Conservation (phyloP, 2,329 filamentous ascomycete species). For the Cercospora sesami region DNA sequence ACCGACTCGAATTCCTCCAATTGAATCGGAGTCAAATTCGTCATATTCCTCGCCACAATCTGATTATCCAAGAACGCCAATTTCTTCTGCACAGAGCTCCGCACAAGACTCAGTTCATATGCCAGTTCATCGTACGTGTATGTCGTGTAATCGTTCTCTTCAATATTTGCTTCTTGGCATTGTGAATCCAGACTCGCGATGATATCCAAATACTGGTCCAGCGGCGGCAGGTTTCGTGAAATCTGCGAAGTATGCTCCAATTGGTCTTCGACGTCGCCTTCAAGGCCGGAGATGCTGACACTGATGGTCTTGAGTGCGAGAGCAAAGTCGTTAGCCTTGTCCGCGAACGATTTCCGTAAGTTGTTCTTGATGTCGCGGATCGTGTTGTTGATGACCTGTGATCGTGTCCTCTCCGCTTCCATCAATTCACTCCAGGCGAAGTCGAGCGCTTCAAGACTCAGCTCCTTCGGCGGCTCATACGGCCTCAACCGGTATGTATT, state of each 20-base stretch:
- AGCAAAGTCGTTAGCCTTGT: conserved; percentile 98
- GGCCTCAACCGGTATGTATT: conserved; percentile 89
- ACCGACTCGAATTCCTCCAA: conserved; percentile 98
- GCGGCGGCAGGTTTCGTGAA: conserved; percentile 78
- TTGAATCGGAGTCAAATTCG: conserved; percentile 95
- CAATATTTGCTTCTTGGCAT: conserved; percentile 94
- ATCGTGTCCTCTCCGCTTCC: conserved; percentile 80
- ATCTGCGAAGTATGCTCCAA: conserved; percentile 81
- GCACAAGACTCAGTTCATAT: conserved; percentile 90
- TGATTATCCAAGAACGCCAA: conserved; percentile 96
- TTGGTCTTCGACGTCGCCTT: conserved; percentile 96
- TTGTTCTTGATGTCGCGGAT: conserved; percentile 98
- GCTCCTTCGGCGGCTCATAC: conserved; percentile 83
- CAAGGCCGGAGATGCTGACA: conserved; percentile 90
- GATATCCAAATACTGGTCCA: conserved; percentile 87
- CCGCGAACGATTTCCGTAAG: conserved; percentile 86
- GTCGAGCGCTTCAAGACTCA: conserved; percentile 81
- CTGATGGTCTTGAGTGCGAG: conserved; percentile 93
- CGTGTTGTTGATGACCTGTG: conserved; percentile 94
- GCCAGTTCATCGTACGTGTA: conserved; percentile 96
- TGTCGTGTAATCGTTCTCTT: conserved; percentile 99
- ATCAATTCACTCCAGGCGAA: conserved; percentile 77
- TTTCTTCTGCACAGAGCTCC: conserved; percentile 92
- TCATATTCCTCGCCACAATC: conserved; percentile 98
- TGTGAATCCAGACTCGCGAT: conserved; percentile 84